These are phyloP conservation scores for Phyllosticta ampelicida DNA, from an alignment of 2,329 filamentous ascomycete genomes.

Conservation along the genomic window DNA sequence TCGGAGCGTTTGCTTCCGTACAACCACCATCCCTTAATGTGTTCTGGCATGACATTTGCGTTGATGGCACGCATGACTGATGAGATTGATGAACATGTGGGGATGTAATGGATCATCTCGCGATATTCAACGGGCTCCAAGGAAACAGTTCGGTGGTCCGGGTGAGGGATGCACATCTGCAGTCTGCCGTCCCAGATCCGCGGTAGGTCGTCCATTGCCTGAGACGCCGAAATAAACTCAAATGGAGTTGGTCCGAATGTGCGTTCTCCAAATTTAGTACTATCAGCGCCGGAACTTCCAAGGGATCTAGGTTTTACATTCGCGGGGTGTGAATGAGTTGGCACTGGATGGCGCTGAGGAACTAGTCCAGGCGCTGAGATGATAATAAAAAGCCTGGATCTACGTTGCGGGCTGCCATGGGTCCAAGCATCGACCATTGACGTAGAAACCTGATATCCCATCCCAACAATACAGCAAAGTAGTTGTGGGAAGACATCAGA, in stretches of 20 bases:
- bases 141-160: constrained; percentile 50
- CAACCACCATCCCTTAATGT: not conserved
- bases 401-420: constrained; percentile 53
- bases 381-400: constrained; percentile 58
- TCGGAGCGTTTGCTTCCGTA: too few species aligned
- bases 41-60: constrained; percentile 9
- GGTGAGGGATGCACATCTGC: constrained; percentile 51
- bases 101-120: constrained; percentile 31
- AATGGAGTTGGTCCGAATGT: constrained; percentile 48
- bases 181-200: constrained; percentile 50
- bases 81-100: constrained; percentile 38
- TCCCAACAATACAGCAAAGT: constrained; percentile 58
- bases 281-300: constrained; percentile 33
- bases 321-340: constrained; percentile 53
- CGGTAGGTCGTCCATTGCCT: constrained; percentile 52
- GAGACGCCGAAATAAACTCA: constrained; percentile 40
- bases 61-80: constrained; percentile 13
- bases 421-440: constrained; percentile 60
- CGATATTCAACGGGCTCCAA: not conserved
- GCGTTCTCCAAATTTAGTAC: constrained; percentile 45
- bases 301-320: constrained; percentile 30
- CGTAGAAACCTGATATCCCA: constrained; percentile 66
- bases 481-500: constrained; percentile 64
- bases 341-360: constrained; percentile 45
- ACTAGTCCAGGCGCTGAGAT: constrained; percentile 56